phyloP scores from a whole-genome alignment of 805 yeast species.

The Suhomyces tanzawaensis region DNA sequence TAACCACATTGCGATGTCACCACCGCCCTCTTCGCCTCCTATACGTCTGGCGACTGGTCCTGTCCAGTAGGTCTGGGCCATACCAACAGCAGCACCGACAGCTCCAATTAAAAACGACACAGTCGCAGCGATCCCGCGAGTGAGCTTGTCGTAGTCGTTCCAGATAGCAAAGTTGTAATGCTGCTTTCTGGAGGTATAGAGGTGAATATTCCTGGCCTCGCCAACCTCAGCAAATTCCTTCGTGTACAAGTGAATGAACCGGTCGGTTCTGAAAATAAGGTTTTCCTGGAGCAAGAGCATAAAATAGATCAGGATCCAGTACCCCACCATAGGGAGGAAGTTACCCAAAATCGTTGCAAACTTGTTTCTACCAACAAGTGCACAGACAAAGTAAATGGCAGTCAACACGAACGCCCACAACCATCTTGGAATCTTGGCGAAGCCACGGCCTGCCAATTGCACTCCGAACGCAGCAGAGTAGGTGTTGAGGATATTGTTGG shows the following conservation, averaged over 20 bases:
- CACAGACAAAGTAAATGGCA: slow-evolving; percentile 29
- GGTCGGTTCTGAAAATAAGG: slow-evolving; percentile 35
- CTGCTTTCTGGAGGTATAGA: slow-evolving; percentile 17
- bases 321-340: slow-evolving; percentile 42
- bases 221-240: slow-evolving; percentile 23
- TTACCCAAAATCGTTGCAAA: slow-evolving; percentile 35
- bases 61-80: slow-evolving; percentile 81
- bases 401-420: slow-evolving; percentile 34
- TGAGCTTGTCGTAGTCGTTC: slow-evolving; percentile 59
- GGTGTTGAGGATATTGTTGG: slow-evolving; percentile 37
- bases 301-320: slow-evolving; percentile 41
- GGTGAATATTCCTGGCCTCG: slow-evolving; percentile 2
- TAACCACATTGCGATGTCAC: slow-evolving; percentile 81
- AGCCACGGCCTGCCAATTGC: slow-evolving; percentile 27
- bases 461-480: slow-evolving; percentile 36
- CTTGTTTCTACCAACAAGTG: slow-evolving; percentile 33
- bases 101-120: slow-evolving; percentile 66
- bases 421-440: slow-evolving; percentile 37
- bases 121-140: slow-evolving; percentile 72
- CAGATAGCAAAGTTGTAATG: slow-evolving; percentile 73
- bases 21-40: slow-evolving; percentile 54
- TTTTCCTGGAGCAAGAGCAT: slow-evolving; percentile 35
- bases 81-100: slow-evolving; percentile 81
- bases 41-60: slow-evolving; percentile 69
- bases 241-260: slow-evolving; percentile 31